Evolutionary conservation across 208 protist species (phyloP), one percentile per base, ranked within the genome.

Genomic region (Sergeia podlipaevii): DNA sequence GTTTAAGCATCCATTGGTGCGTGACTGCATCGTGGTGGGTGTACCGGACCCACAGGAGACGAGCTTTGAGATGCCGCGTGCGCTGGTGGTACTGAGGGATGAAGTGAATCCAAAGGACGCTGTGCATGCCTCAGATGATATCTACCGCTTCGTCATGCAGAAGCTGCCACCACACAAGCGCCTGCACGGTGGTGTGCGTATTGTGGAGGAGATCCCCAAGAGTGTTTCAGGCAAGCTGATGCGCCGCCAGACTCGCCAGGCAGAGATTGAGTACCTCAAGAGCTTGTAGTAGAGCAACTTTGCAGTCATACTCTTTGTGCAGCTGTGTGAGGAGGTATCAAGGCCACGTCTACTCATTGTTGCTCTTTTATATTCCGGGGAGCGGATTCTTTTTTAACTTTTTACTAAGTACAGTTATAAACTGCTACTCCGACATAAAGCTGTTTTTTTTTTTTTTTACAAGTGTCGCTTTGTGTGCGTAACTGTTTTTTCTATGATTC

Each of bases 181-280:
- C 23, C 38, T 92, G 1, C 60, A 67, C 43, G 73, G 54, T 15
- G 69, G 44, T 20, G 45, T 91, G 8, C 45, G 46, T 21, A 79
- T 91, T 27, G 39, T 81, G 0, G 28, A 49, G 4, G 15, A 20
- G n/a, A 62, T 91, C 45, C 83, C 83, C n/a, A 87, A 85, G 49
- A 69, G 41, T 13, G 24, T 62, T 29, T 43, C 54, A 8, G 83
- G 83, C 39, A 91, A 91, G 54, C 51, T 91, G 36, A 43, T 91
- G 17, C 65, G 78, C 24, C 65, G 77, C 47, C 17, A 74, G 3
- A 28, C 49, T 6, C 29, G 38, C 8, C 11, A 11, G 8, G 18
- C 48, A 18, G 51, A 57, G 23, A 43, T 45, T 7, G 39, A 51
- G 15, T 43, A 44, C 47, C 23, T 53, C 15, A 53, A 44, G 13